Base-by-base conservation (phyloP, 306 rosid genomes). In the Carpinus fangiana region DNA sequence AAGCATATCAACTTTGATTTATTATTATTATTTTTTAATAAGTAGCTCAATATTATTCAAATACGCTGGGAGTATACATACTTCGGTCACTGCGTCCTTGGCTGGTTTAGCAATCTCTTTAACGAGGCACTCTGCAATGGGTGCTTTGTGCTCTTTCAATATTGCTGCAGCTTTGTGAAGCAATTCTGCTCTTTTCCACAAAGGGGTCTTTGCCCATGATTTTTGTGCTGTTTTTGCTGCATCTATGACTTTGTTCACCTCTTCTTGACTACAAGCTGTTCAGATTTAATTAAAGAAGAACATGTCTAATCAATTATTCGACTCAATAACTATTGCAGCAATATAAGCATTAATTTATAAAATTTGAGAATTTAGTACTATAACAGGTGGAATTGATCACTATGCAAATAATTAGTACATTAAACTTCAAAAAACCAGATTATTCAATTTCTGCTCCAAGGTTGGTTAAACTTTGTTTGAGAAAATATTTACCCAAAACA, bases 41-140 rank as follows among this genome's bases (percentile, higher is more conserved):
- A 38, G 43, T 38, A 38, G 45, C 5, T 41, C 45, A 41, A 6
- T 41, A 7, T 41, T 41, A 41, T 41, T 41, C 45, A 41, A 41
- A 41, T 41, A 41, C 45, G 5, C 45, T 5, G 1, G 45, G 45
- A 41, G 45, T 41, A 41, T 41, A 0, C 45, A 41, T 66, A 92
- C 97, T 95, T 95, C 98, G 16, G 97, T 91, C 6, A 89, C 93
- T 13, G 98, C 89, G 87, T 95, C 99, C 90, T 96, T 96, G 31
- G 98, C 93, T 53, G 98, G 99, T 78, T 93, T 96, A 57, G 99
- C 98, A 59, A 96, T 93, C 78, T 96, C 99, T 81, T 93, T 96
- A 41, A 96, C 92, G 48, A 96, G 76, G 20, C 96, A 89, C 87
- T 96, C 97, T 17, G 97, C 98, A 84, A 96, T 91, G 69, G 92